Base-by-base conservation (phyloP, 2,329 filamentous ascomycete species). In the Aureobasidium mangrovei region DNA sequence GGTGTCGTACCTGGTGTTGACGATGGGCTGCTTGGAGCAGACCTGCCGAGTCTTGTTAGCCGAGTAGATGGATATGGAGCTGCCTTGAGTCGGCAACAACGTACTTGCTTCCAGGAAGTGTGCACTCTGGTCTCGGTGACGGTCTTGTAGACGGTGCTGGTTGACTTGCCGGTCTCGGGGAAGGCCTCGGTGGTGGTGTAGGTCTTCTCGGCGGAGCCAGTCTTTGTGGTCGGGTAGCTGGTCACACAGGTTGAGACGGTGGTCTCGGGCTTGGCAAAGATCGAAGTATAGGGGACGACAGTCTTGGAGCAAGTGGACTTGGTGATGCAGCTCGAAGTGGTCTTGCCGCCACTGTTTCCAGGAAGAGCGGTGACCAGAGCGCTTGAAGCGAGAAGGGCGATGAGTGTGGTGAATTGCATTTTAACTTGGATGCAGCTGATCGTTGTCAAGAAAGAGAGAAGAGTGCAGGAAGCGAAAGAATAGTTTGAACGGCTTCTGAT, bases 301-400 rank as follows among this genome's bases (percentile, higher is more conserved):
- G 32, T 27, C 5, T 24, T 18, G 1, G 44, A 48, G 33, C 43
- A 48, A 12, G 53, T 55, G 3, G 52, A 54, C 18, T 41, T 41
- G 43, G 52, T 54, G n/a, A 54, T 54, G 43, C 52, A 54, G 29
- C 36, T 42, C 2, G 52, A 54, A 2, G 18, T 46, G 2, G 51
- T 46, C 10, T 33, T 28, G 18, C 4, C 10, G 32, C 52, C 52
- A 7, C 31, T 10, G 18, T 33, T 36, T 6, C 52, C 52, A 3
- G 52, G 52, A 42, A 54, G 32, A 31, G 52, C 42, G 9, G 40
- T 33, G 43, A 54, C 52, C n/a, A 32, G 12, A 35, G 29, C 43
- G 36, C 52, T 47, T 18, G 43, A 54, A 35, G 43, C 52, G 18
- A 54, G 52, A n/a, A 54, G 42, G 41, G 52, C 35, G 24, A 47